Evolutionary conservation across 805 yeast species (phyloP).

Genomic region (Scheffersomyces amazonensis): DNA sequence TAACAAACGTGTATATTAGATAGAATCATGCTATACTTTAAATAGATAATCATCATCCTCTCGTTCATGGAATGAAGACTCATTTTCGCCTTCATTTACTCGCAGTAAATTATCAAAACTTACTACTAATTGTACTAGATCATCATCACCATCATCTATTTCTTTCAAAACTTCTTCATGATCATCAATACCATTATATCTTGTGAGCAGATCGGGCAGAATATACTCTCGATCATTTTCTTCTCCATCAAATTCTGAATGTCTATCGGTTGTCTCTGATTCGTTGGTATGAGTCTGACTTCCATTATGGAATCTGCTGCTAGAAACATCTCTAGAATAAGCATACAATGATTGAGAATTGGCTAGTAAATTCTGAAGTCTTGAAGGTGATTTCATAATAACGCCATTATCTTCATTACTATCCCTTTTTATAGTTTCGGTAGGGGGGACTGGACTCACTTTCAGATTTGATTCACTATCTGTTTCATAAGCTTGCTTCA

Average conservation of each 20-base stretch:
- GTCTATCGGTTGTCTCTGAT: constrained; percentile 11
- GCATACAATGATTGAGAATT: constrained; percentile 36
- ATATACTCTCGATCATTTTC: constrained; percentile 35
- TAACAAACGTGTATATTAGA: background rate
- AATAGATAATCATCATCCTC: constrained; percentile 34
- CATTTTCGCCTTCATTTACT: constrained; percentile 7
- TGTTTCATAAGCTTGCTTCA: background rate
- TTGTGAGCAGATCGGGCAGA: constrained; percentile 38
- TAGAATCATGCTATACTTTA: constrained; percentile 10
- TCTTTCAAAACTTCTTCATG: constrained; percentile 17
- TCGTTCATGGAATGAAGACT: constrained; percentile 13
- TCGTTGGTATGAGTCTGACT: constrained; percentile 9
- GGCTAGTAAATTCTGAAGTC: constrained; percentile 30
- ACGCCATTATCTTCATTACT: background rate
- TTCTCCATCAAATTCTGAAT: constrained; percentile 15
- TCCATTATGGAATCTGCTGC: constrained; percentile 8
- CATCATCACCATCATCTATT: constrained; percentile 23
- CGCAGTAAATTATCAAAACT: constrained; percentile 12
- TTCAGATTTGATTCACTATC: background rate
- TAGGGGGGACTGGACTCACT: background rate
- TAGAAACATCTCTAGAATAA: constrained; percentile 17
- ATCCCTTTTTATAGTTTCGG: background rate
- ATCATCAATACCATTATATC: constrained; percentile 21
- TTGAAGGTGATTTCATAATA: constrained; percentile 11
- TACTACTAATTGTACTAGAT: constrained; percentile 23